Conservation (phyloP, 345 rosid species). For the Noccaea caerulescens region DNA sequence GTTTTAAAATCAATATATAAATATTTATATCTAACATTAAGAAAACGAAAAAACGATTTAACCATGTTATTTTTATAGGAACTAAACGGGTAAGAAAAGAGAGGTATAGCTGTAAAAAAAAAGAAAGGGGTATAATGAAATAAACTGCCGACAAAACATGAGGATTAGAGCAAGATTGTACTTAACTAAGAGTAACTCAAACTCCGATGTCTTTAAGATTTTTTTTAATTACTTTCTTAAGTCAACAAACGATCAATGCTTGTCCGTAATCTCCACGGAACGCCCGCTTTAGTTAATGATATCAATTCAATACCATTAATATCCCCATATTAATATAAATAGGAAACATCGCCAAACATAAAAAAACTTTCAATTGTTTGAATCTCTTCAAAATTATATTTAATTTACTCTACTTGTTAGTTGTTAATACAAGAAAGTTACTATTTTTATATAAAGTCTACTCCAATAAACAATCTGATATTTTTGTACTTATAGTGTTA, state of each 20-base stretch:
- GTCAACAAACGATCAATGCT: conserved; percentile 20
- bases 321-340: not conserved
- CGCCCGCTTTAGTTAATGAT: conserved; percentile 16
- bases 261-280: conserved; percentile 44
- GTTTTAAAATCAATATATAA: too few species aligned
- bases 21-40: too few species aligned
- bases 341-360: not conserved
- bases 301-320: conserved; percentile 19
- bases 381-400: not conserved
- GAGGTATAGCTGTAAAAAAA: too few species aligned
- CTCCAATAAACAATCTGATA: not conserved
- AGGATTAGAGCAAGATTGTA: conserved; percentile 21
- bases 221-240: not conserved
- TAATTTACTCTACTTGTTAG: not conserved
- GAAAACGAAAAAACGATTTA: too few species aligned
- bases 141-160: conserved; percentile 35
- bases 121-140: not conserved
- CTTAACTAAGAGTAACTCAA: conserved; percentile 28
- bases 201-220: conserved; percentile 9
- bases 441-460: not conserved
- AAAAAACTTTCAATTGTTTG: not conserved
- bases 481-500: not conserved
- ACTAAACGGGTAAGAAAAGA: not conserved
- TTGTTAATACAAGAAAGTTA: not conserved
- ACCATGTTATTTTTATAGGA: not conserved